Evolutionary conservation across 768 basidiomycete species (phyloP).

Genomic region (Tricholoma saponaceum): DNA sequence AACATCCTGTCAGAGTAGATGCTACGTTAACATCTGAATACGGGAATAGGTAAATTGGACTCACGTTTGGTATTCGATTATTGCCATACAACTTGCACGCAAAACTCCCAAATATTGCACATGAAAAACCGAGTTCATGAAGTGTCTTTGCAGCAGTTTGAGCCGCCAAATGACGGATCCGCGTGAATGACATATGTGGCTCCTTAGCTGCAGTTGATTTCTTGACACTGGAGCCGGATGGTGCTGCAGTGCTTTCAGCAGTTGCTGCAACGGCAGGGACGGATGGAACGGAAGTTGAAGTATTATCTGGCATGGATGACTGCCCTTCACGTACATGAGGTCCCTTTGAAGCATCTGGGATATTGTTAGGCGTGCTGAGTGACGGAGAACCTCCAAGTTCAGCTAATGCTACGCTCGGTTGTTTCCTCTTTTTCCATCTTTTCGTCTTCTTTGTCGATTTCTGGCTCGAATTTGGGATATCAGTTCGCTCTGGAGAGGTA

Average conservation of each 20-base stretch:
- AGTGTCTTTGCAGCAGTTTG: constrained; percentile 1
- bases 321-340: not conserved
- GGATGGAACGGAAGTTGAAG: not conserved
- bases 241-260: no score
- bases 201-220: not conserved
- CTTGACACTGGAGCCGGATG: not conserved
- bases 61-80: constrained; percentile 13
- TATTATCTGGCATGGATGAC: no score
- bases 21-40: not conserved
- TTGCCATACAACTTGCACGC: constrained; percentile 15
- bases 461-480: not conserved
- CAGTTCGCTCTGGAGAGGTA: not conserved
- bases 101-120: constrained; percentile 16
- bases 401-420: not conserved
- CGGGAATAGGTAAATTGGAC: not conserved
- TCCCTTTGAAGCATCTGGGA: not conserved
- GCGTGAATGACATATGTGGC: constrained; percentile 1
- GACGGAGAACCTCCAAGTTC: not conserved
- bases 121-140: not conserved
- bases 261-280: not conserved
- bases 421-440: no score
- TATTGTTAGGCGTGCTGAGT: not conserved
- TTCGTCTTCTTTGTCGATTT: not conserved
- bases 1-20: constrained; percentile 8
- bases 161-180: constrained; percentile 1